Conservation (phyloP, 352 stramenopile genomes). For the Phytophthora pseudosyringae region DNA sequence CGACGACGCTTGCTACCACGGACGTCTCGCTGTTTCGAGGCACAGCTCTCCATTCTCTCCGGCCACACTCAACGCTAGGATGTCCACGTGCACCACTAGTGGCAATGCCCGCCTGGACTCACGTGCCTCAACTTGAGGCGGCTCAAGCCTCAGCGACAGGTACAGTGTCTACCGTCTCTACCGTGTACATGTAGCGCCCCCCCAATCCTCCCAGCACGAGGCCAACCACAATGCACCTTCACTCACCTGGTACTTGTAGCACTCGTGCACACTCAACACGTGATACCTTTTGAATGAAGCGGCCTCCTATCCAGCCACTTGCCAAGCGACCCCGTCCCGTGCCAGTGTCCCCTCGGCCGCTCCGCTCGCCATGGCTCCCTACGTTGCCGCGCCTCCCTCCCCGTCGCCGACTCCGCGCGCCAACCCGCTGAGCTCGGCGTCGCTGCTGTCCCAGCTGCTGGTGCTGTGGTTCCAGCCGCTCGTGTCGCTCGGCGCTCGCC, state of each 20-base stretch:
- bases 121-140: too few relatives aligned
- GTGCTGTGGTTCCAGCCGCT: slow-evolving; percentile 44
- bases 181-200: too few relatives aligned
- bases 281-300: neutral
- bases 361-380: slow-evolving; percentile 11
- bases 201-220: neutral
- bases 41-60: too few relatives aligned
- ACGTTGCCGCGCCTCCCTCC: slow-evolving; percentile 20
- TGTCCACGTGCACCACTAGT: too few relatives aligned
- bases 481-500: slow-evolving; percentile 36
- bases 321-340: neutral
- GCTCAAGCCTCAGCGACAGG: too few relatives aligned
- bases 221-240: slow-evolving; percentile 2
- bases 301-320: slow-evolving; percentile 4
- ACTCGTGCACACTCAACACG: neutral
- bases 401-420: slow-evolving; percentile 9
- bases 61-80: too few relatives aligned
- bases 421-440: slow-evolving; percentile 48
- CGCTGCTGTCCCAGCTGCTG: slow-evolving; percentile 30
- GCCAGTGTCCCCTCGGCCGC: neutral
- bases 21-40: too few relatives aligned
- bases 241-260: neutral
- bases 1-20: too few relatives aligned
- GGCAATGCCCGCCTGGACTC: too few relatives aligned
- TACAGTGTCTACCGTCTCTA: neutral